Conservation (phyloP, 73 alveolate species). For the Paramecium octaurelia region DNA sequence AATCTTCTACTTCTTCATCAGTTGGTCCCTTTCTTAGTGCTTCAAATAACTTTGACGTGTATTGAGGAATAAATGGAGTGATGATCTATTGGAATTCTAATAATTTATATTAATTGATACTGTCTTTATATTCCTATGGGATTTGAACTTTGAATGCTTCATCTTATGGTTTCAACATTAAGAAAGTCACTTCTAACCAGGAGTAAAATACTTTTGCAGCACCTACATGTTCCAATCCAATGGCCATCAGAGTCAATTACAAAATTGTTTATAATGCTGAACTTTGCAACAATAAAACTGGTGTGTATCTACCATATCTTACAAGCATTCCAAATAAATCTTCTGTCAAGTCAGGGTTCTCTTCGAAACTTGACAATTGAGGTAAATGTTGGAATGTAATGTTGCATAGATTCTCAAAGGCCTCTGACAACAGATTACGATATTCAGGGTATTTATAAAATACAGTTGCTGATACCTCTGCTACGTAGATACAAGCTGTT, state of each 20-base stretch:
- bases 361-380: conserved; percentile 17
- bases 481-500: conserved; percentile 4
- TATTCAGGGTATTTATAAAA: conserved; percentile 30
- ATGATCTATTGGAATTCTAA: neutral
- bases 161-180: neutral
- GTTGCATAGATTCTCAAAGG: neutral
- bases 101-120: neutral
- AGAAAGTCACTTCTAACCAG: conserved; percentile 33
- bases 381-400: conserved; percentile 40
- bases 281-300: neutral
- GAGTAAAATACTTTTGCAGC: conserved; percentile 31
- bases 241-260: neutral
- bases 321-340: conserved; percentile 46
- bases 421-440: neutral
- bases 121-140: neutral
- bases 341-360: conserved; percentile 40
- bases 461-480: conserved; percentile 39
- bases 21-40: neutral
- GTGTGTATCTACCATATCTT: conserved; percentile 45
- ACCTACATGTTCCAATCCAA: neutral
- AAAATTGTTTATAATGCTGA: neutral
- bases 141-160: neutral
- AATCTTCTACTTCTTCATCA: conserved; percentile 41
- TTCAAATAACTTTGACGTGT: neutral
- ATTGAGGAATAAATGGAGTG: neutral